phyloP scores from a whole-genome alignment of 495 filamentous ascomycete genomes.

The Penicillium atrosanguineum region DNA sequence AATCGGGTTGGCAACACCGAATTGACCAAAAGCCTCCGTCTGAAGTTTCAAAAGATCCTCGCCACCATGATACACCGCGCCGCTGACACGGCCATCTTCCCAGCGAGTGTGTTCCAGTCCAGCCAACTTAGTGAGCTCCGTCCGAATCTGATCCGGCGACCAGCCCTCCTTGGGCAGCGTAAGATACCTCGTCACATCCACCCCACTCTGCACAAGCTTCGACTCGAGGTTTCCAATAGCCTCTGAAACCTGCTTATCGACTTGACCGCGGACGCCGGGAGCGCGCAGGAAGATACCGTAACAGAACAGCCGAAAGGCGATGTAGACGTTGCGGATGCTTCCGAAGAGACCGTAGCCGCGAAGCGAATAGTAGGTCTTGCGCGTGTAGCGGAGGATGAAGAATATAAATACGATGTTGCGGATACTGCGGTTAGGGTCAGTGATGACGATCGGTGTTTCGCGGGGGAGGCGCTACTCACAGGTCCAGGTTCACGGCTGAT shows the following conservation, averaged over 20 bases:
- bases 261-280: conserved; percentile 78
- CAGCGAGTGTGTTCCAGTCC: conserved; percentile 91
- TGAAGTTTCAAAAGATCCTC: conserved; percentile 80
- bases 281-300: conserved; percentile 84
- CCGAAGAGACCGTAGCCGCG: conserved; percentile 87
- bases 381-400: conserved; percentile 83
- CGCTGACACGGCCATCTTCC: conserved; percentile 94
- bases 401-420: conserved; percentile 87
- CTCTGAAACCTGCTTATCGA: conserved; percentile 71
- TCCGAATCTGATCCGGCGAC: conserved; percentile 71
- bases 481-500: conserved; percentile 69
- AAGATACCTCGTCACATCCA: conserved; percentile 70
- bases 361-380: conserved; percentile 76
- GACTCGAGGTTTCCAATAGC: conserved; percentile 69
- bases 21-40: conserved; percentile 86
- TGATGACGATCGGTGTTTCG: conserved; percentile 11
- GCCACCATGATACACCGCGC: conserved; percentile 95
- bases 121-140: conserved; percentile 74
- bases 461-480: conserved; percentile 56
- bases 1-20: conserved; percentile 96
- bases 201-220: conserved; percentile 74
- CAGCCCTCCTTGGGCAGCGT: conserved; percentile 83
- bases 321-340: conserved; percentile 69
- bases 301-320: conserved; percentile 61
- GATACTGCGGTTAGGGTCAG: conserved; percentile 49